These are phyloP conservation scores for Inga leiocalycina DNA, from an alignment of 306 rosid species.

Conservation along the genomic window DNA sequence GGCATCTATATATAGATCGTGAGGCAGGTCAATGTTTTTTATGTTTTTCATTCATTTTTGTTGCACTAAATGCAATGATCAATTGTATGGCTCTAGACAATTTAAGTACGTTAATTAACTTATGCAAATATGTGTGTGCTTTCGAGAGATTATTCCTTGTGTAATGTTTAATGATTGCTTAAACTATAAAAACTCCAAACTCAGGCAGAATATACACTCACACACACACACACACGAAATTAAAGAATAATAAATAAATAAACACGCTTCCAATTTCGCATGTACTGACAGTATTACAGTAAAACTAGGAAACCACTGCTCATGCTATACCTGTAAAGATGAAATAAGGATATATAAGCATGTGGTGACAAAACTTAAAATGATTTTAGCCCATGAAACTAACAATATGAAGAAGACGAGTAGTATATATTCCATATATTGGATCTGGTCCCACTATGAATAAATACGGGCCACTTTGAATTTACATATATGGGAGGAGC, in stretches of 20 bases:
- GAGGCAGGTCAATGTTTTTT: neutral
- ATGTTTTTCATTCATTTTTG: neutral
- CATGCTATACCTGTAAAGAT: neutral
- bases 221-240: no score
- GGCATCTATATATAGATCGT: no score
- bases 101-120: no score
- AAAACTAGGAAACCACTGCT: neutral
- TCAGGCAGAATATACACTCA: neutral
- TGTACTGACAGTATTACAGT: no score
- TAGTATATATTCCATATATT: neutral
- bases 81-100: neutral
- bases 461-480: neutral
- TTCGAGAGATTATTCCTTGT: neutral
- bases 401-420: no score
- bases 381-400: neutral
- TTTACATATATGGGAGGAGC: neutral
- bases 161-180: neutral
- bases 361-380: neutral
- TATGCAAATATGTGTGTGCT: neutral
- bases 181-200: neutral
- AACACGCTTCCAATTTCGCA: no score
- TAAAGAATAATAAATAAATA: no score
- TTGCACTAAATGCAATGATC: neutral
- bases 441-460: neutral
- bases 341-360: neutral